Evolutionary conservation across 2,329 filamentous ascomycete species (phyloP).

Genomic region (Verticillium nonalfalfae): DNA sequence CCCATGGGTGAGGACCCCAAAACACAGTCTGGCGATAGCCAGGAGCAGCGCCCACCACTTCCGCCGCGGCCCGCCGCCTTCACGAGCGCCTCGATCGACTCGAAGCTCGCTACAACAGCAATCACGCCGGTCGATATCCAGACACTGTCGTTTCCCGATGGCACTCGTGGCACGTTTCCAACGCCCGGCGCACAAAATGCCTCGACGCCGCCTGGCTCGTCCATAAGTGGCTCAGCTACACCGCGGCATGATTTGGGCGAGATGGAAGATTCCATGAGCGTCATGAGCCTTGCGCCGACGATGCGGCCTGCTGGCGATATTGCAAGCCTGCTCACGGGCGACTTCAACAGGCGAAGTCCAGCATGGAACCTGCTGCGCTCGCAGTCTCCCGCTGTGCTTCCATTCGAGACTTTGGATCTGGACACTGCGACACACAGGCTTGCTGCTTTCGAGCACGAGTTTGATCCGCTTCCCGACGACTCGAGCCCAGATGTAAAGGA

Average conservation of each 20-base stretch:
- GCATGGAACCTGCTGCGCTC: slow-evolving; percentile 63
- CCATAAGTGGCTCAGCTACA: slow-evolving; percentile 31
- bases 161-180: slow-evolving; percentile 57
- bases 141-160: slow-evolving; percentile 67
- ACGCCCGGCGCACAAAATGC: slow-evolving; percentile 12
- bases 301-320: slow-evolving; percentile 62
- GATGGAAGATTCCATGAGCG: slow-evolving; percentile 56
- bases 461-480: slow-evolving; percentile 63
- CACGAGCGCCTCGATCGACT: slow-evolving; percentile 20
- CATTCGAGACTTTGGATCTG: slow-evolving; percentile 49
- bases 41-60: slow-evolving; percentile 46
- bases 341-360: slow-evolving; percentile 57
- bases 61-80: slow-evolving; percentile 38
- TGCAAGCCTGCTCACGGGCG: slow-evolving; percentile 74
- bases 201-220: slow-evolving; percentile 19
- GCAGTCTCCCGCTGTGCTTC: slow-evolving; percentile 52
- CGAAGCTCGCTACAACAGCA: slow-evolving; percentile 69
- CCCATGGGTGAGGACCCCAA: slow-evolving; percentile 20
- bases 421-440: slow-evolving; percentile 45
- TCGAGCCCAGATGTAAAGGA: slow-evolving; percentile 34
- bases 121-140: slow-evolving; percentile 77
- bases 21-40: slow-evolving; percentile 19
- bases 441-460: slow-evolving; percentile 67
- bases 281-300: slow-evolving; percentile 61
- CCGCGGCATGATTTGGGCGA: slow-evolving; percentile 36